phyloP scores from a whole-genome alignment of 2,329 filamentous ascomycete species.

The Grosmannia serpens region DNA sequence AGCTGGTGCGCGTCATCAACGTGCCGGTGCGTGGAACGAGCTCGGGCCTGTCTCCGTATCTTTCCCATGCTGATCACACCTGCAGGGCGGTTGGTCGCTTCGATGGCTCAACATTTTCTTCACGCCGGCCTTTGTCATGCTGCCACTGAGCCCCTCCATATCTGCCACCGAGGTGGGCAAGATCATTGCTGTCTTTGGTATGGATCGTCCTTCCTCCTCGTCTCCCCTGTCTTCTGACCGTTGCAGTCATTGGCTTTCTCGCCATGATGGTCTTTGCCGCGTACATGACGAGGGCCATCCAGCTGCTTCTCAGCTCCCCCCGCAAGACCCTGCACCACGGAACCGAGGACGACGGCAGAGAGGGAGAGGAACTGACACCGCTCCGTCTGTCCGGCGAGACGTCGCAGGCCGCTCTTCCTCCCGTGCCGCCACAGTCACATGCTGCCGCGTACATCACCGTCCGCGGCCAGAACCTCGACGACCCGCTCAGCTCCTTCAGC shows the following conservation, averaged over 20 bases:
- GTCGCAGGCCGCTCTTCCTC: background rate
- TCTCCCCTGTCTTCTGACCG: background rate
- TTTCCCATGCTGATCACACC: slow-evolving; percentile 6
- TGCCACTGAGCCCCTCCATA: slow-evolving; percentile 44
- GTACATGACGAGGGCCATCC: slow-evolving; percentile 41
- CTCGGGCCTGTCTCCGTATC: background rate
- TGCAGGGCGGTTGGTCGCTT: slow-evolving; percentile 42
- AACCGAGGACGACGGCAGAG: slow-evolving; percentile 31
- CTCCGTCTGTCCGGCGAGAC: background rate
- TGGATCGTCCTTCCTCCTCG: slow-evolving; percentile 10
- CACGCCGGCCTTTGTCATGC: slow-evolving; percentile 45
- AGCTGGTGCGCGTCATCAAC: slow-evolving; percentile 37
- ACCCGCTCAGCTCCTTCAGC: slow-evolving; percentile 13
- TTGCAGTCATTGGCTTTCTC: slow-evolving; percentile 41
- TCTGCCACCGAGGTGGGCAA: slow-evolving; percentile 43
- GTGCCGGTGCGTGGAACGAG: slow-evolving; percentile 30
- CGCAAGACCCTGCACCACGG: slow-evolving; percentile 40
- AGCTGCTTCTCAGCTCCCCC: slow-evolving; percentile 37
- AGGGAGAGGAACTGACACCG: slow-evolving; percentile 8
- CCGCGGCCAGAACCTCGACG: slow-evolving; percentile 13
- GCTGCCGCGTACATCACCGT: slow-evolving; percentile 13
- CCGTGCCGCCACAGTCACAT: slow-evolving; percentile 8
- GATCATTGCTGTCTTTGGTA: slow-evolving; percentile 48
- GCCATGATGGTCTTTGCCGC: slow-evolving; percentile 39
- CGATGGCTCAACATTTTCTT: slow-evolving; percentile 49